Evolutionary conservation across 345 rosid genomes (phyloP).

Genomic region (Euclidium syriacum): DNA sequence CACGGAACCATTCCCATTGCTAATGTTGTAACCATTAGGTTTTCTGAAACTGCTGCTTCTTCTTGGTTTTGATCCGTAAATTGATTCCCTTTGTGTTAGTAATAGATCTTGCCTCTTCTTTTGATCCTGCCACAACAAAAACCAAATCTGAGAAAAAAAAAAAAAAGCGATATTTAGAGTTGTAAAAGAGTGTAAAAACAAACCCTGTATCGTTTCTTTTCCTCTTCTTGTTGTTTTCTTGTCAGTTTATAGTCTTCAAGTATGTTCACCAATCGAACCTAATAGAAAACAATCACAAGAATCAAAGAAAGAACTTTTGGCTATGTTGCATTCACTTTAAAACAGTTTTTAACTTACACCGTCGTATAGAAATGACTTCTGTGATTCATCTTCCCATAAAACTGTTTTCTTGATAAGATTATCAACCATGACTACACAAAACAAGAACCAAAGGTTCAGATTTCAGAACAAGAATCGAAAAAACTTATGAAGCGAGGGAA

Average conservation of each 20-base stretch:
- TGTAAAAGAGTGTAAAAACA: background rate
- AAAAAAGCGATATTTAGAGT: no score
- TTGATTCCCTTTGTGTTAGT: constrained; percentile 74
- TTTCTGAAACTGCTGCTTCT: constrained; percentile 83
- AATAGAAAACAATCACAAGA: constrained; percentile 13
- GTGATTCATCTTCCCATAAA: constrained; percentile 74
- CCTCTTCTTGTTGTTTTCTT: constrained; percentile 78
- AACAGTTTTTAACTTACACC: constrained; percentile 52
- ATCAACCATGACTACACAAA: constrained; percentile 71
- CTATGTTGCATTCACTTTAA: background rate
- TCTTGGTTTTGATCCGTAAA: constrained; percentile 90
- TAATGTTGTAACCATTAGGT: constrained; percentile 54
- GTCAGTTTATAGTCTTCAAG: constrained; percentile 84
- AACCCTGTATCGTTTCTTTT: constrained; percentile 86
- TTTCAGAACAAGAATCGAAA: no score
- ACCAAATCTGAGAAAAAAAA: no score
- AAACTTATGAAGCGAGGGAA: no score
- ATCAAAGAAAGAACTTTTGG: background rate
- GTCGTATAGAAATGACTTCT: constrained; percentile 67
- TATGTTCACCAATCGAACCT: constrained; percentile 76
- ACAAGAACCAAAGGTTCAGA: background rate
- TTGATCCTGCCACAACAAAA: constrained; percentile 55
- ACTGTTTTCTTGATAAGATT: constrained; percentile 69
- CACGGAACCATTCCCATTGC: constrained; percentile 87
- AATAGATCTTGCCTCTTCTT: constrained; percentile 94